phyloP scores from a whole-genome alignment of 345 rosid species.

The Linum trigynum region DNA sequence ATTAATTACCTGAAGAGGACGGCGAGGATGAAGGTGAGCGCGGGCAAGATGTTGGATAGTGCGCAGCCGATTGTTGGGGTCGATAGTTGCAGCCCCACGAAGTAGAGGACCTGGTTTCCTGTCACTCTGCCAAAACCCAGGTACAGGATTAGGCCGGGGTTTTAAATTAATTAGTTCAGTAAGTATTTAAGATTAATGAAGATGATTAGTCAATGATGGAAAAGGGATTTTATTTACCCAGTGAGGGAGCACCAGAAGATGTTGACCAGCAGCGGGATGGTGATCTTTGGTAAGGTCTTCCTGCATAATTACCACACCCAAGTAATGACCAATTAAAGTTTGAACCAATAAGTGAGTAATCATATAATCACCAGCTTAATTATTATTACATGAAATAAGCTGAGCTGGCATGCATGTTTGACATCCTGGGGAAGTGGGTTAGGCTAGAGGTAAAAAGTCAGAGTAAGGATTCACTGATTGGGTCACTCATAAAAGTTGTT shows the following conservation, averaged over 20 bases:
- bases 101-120: conserved; percentile 69
- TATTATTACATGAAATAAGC: no score
- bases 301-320: conserved; percentile 22
- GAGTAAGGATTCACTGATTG: no score
- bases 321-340: no score
- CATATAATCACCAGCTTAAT: no score
- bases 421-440: no score
- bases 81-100: conserved; percentile 69
- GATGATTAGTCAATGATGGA: neutral
- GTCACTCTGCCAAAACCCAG: conserved; percentile 39
- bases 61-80: conserved; percentile 86
- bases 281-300: conserved; percentile 71
- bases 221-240: conserved; percentile 37
- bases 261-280: conserved; percentile 40
- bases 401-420: no score
- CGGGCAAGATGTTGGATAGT: conserved; percentile 64
- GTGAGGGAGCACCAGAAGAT: conserved; percentile 73
- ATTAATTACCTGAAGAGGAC: conserved; percentile 49
- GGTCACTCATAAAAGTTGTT: no score
- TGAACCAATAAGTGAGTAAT: no score
- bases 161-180: no score
- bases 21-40: conserved; percentile 66
- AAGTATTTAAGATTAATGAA: no score
- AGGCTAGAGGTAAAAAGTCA: no score
- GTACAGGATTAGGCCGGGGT: no score